Percentiles rank a stretch among this genome's conserved stretches.
Conservation (phyloP, 108 stramenopile genomes). For the Nitzschia sp. region DNA sequence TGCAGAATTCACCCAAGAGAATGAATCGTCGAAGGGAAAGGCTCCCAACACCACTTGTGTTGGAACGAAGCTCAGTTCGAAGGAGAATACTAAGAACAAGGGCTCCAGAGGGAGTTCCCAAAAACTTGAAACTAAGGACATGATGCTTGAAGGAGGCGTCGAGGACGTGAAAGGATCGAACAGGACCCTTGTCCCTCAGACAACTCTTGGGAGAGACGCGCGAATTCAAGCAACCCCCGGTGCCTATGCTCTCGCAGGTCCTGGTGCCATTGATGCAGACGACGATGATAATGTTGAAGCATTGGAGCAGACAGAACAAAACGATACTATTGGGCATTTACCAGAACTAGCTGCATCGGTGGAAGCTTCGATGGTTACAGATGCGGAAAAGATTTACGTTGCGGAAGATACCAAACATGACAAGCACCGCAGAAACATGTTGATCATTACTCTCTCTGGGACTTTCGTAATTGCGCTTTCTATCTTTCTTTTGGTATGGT, state of each 20-base stretch:
- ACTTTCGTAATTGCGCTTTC: neutral
- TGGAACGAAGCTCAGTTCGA: too few relatives aligned
- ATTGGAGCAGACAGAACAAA: neutral
- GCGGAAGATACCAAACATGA: neutral
- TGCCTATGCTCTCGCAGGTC: neutral
- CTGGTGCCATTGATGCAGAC: neutral
- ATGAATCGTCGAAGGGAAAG: too few relatives aligned
- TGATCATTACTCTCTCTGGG: neutral
- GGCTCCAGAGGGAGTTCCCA: too few relatives aligned
- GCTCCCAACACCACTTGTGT: too few relatives aligned
- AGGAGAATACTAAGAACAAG: too few relatives aligned
- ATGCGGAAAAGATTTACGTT: conserved; percentile 6
- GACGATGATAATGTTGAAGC: neutral
- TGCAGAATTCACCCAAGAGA: too few relatives aligned
- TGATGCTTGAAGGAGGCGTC: too few relatives aligned
- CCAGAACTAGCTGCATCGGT: neutral
- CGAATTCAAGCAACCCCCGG: neutral
- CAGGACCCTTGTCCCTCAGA: neutral
- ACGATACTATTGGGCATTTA: too few relatives aligned
- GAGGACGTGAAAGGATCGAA: too few relatives aligned
- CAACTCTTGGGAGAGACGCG: too few relatives aligned
- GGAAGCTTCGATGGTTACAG: neutral
- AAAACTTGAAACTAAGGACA: too few relatives aligned
- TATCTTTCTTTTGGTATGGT: neutral
- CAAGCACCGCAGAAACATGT: neutral